A percentile compares a stretch with the other conserved stretches of the same genome.
These are phyloP conservation scores for Metschnikowia borealis DNA, from an alignment of 805 yeast genomes.

Conservation along the genomic window DNA sequence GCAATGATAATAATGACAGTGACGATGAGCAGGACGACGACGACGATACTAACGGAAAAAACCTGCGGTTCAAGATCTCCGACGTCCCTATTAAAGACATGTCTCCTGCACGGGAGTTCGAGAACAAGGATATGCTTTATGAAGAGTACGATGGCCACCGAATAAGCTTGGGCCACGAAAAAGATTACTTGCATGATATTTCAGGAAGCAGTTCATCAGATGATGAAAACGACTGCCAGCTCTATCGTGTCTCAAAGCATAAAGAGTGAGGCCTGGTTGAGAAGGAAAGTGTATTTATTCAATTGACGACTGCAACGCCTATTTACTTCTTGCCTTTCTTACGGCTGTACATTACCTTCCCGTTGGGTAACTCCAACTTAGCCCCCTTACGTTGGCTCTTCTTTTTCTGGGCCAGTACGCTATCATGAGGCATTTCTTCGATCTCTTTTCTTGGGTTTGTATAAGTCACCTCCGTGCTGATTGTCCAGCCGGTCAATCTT, in stretches of 20 bases:
- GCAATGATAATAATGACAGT: constrained; percentile 12
- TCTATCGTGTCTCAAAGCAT: constrained; percentile 42
- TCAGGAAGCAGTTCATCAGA: constrained; percentile 45
- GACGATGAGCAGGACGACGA: constrained; percentile 21
- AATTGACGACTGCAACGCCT: constrained; percentile 2
- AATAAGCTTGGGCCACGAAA: constrained; percentile 20
- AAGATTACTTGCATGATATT: constrained; percentile 34
- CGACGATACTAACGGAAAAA: constrained; percentile 14
- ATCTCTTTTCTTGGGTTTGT: constrained; percentile 13
- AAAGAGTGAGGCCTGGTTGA: constrained; percentile 16
- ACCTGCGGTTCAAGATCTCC: constrained; percentile 10
- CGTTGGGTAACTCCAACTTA: constrained; percentile 54
- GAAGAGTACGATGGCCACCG: constrained; percentile 26
- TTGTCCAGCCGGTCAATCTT: constrained; percentile 18
- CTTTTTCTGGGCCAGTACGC: background rate
- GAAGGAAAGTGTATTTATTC: background rate
- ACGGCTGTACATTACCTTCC: constrained; percentile 46
- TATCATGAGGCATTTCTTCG: constrained; percentile 9
- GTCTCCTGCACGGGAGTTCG: constrained; percentile 26
- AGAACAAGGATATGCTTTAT: constrained; percentile 18
- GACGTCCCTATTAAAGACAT: constrained; percentile 26
- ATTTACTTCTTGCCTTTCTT: constrained; percentile 10
- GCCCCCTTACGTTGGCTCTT: constrained; percentile 30
- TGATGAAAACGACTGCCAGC: constrained; percentile 32
- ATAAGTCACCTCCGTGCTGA: constrained; percentile 19